phyloP scores from a whole-genome alignment of 1,284 basidiomycete species.

The Veloporphyrellus conicus region DNA sequence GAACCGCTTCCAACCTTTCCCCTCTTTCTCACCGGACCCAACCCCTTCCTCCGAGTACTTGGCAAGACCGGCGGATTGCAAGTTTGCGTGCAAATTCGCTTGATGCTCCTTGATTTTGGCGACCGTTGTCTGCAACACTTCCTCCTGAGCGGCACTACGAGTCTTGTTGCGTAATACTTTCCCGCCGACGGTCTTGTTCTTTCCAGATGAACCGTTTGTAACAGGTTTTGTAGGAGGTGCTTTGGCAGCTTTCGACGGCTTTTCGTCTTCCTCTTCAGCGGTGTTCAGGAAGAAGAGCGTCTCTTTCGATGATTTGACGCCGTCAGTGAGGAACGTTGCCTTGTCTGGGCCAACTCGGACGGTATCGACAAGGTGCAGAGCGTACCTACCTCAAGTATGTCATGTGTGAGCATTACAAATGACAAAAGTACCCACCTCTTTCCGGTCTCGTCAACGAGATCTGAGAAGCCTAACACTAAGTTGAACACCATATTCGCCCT shows the following conservation, averaged over 20 bases:
- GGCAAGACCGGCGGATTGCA: slow-evolving; percentile 81
- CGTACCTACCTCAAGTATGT: slow-evolving; percentile 55
- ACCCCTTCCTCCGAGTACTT: slow-evolving; percentile 78
- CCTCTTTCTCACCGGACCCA: slow-evolving; percentile 71
- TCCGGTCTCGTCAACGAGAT: slow-evolving; percentile 71
- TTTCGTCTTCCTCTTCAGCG: slow-evolving; percentile 51
- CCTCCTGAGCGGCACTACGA: slow-evolving; percentile 74
- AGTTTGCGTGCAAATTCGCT: slow-evolving; percentile 71
- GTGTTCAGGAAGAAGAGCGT: slow-evolving; percentile 80
- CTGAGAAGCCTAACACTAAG: slow-evolving; percentile 80
- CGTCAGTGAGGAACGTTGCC: slow-evolving; percentile 76
- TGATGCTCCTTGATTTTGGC: slow-evolving; percentile 87
- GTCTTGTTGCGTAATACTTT: slow-evolving; percentile 84
- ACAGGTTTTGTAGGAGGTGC: slow-evolving; percentile 52
- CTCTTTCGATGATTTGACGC: slow-evolving; percentile 78
- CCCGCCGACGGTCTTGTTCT: slow-evolving; percentile 72
- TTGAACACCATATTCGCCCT: slow-evolving; percentile 84
- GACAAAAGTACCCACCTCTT: slow-evolving; percentile 55
- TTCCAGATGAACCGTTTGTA: slow-evolving; percentile 60
- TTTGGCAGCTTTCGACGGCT: slow-evolving; percentile 53
- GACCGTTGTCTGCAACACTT: slow-evolving; percentile 64
- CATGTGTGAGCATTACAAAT: slow-evolving; percentile 3
- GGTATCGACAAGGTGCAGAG: slow-evolving; percentile 88
- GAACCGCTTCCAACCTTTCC: slow-evolving; percentile 92
- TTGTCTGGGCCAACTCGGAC: slow-evolving; percentile 73